These are phyloP conservation scores for Trametes maxima DNA, from an alignment of 768 basidiomycete species.

Conservation along the genomic window DNA sequence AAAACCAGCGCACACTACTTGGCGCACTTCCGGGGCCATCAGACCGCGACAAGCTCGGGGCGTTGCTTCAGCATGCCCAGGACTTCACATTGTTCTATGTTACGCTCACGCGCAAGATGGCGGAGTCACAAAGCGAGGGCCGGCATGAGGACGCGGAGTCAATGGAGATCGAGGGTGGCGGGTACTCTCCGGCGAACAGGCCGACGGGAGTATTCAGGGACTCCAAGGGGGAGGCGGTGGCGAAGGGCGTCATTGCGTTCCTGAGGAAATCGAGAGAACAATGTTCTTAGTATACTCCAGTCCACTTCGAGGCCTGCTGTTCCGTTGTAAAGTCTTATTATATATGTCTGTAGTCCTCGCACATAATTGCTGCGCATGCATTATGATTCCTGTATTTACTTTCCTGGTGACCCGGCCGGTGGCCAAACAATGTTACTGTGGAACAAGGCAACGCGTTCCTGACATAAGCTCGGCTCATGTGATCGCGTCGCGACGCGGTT, in stretches of 20 bases:
- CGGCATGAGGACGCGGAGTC: slow-evolving; percentile 5
- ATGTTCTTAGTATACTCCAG: not conserved
- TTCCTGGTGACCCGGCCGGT: too few relatives aligned
- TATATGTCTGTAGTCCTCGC: too few relatives aligned
- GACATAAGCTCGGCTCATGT: slow-evolving; percentile 17
- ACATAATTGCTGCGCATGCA: not conserved
- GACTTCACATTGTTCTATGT: slow-evolving; percentile 47
- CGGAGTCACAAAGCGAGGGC: slow-evolving; percentile 7
- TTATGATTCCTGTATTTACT: too few relatives aligned
- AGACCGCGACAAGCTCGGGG: slow-evolving; percentile 32
- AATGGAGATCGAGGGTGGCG: slow-evolving; percentile 11
- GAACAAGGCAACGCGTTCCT: slow-evolving; percentile 11
- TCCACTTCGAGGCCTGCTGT: too few relatives aligned
- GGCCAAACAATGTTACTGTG: too few relatives aligned
- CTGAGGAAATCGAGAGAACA: slow-evolving; percentile 44
- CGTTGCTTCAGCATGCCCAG: slow-evolving; percentile 39
- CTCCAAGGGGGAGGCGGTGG: slow-evolving; percentile 34
- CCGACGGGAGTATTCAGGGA: slow-evolving; percentile 24
- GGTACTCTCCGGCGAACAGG: not conserved
- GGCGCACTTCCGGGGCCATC: slow-evolving; percentile 40
- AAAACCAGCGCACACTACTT: slow-evolving; percentile 38
- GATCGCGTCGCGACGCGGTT: slow-evolving; percentile 25
- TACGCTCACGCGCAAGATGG: slow-evolving; percentile 35
- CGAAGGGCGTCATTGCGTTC: slow-evolving; percentile 51
- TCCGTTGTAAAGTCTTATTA: not conserved